These are phyloP conservation scores for Magnaporthiopsis rhizophila DNA, from an alignment of 2,329 filamentous ascomycete genomes.

Conservation along the genomic window DNA sequence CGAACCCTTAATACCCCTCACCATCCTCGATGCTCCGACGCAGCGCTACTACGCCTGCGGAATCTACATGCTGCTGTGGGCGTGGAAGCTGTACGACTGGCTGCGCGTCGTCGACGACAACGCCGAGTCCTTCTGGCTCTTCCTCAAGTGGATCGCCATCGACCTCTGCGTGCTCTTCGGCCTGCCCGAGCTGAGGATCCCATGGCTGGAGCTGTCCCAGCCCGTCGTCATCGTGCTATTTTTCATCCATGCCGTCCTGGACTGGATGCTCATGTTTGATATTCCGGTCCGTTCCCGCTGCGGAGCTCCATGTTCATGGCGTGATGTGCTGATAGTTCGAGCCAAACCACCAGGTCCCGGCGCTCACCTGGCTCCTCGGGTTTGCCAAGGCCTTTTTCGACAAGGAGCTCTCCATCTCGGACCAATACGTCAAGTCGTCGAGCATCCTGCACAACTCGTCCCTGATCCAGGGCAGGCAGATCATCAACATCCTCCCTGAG, in stretches of 20 bases:
- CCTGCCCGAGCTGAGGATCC: slow-evolving; percentile 80
- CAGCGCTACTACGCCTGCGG: slow-evolving; percentile 81
- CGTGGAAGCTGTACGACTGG: slow-evolving; percentile 86
- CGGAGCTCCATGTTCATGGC: slow-evolving; percentile 16
- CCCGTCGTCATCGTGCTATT: slow-evolving; percentile 65
- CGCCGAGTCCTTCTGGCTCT: slow-evolving; percentile 78
- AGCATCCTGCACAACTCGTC: slow-evolving; percentile 86
- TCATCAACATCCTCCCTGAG: slow-evolving; percentile 95
- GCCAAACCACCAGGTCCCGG: slow-evolving; percentile 43
- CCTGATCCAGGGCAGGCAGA: slow-evolving; percentile 90
- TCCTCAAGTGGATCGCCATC: slow-evolving; percentile 86
- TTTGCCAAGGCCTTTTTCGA: slow-evolving; percentile 69
- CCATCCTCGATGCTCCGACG: slow-evolving; percentile 78
- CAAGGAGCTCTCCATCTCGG: slow-evolving; percentile 87
- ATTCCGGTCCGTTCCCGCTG: slow-evolving; percentile 52
- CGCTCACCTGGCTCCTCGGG: slow-evolving; percentile 64
- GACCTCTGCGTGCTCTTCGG: slow-evolving; percentile 84
- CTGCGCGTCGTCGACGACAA: slow-evolving; percentile 64
- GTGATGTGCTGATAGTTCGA: slow-evolving; percentile 7
- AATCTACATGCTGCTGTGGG: slow-evolving; percentile 68
- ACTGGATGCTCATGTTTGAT: slow-evolving; percentile 89
- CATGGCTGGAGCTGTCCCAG: slow-evolving; percentile 90
- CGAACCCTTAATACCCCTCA: slow-evolving; percentile 69
- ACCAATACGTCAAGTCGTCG: slow-evolving; percentile 81
- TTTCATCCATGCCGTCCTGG: slow-evolving; percentile 60